phyloP scores from a whole-genome alignment of 345 rosid species.

The Citrus reticulata region DNA sequence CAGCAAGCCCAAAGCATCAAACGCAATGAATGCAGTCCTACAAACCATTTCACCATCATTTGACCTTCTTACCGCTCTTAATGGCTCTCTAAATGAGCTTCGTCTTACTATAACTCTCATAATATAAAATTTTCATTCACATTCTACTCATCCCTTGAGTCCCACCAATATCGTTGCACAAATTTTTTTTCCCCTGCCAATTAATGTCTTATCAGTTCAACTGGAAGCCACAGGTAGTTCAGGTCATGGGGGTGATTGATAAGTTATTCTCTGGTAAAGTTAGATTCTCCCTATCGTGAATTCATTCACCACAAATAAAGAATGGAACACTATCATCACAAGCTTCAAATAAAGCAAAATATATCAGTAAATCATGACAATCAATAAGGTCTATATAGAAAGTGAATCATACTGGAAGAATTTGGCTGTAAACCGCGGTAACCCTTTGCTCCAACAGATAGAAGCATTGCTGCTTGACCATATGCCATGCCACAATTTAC shows the following conservation, averaged over 20 bases:
- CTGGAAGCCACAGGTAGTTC: neutral
- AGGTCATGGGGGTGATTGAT: neutral
- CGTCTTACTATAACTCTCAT: neutral
- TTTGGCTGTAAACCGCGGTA: conserved; percentile 69
- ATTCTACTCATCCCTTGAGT: neutral
- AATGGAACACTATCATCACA: neutral
- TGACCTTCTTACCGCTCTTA: neutral
- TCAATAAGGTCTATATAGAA: conserved; percentile 11
- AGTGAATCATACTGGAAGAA: conserved; percentile 54
- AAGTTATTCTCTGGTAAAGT: neutral
- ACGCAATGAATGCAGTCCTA: neutral
- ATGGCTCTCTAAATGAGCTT: neutral
- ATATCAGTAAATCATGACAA: neutral
- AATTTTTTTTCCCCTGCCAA: neutral
- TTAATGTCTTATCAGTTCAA: neutral
- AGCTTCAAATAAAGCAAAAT: neutral
- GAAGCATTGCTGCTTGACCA: conserved; percentile 97
- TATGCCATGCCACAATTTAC: conserved; percentile 83
- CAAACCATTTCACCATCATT: neutral
- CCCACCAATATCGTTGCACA: neutral
- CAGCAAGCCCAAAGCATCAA: neutral
- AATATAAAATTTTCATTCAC: neutral
- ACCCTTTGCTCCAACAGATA: conserved; percentile 79
- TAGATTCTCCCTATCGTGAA: neutral
- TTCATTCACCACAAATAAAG: neutral